A percentile compares a stretch with the other conserved stretches of the same genome.
Evolutionary conservation across 2,329 filamentous ascomycete genomes (phyloP).

Genomic region (Colletotrichum limetticola): DNA sequence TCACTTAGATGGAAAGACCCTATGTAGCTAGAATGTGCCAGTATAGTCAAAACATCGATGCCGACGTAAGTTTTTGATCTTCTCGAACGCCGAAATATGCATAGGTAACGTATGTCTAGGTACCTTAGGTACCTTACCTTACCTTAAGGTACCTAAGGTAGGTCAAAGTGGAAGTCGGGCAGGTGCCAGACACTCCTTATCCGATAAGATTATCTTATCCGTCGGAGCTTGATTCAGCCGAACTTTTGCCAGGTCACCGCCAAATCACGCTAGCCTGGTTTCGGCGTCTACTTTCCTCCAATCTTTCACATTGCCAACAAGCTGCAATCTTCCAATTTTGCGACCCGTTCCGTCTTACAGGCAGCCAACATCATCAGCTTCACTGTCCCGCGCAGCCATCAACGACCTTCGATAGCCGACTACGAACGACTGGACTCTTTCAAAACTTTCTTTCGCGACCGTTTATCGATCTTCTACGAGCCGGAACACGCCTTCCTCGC

Average conservation of each 20-base stretch:
- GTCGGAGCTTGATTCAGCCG: neutral
- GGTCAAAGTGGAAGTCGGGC: too few relatives aligned
- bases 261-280: conserved; percentile 25
- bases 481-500: neutral
- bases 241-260: conserved; percentile 32
- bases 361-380: conserved; percentile 1
- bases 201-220: neutral
- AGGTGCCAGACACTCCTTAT: neutral
- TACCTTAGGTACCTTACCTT: too few relatives aligned
- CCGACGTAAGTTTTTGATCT: too few relatives aligned
- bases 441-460: neutral
- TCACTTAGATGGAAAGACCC: too few relatives aligned
- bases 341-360: neutral
- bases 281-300: conserved; percentile 27
- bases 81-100: too few relatives aligned
- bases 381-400: conserved; percentile 11
- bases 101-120: too few relatives aligned
- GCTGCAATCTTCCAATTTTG: conserved; percentile 26
- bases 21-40: too few relatives aligned
- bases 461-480: neutral
- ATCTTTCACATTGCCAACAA: conserved; percentile 31
- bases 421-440: neutral
- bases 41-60: too few relatives aligned
- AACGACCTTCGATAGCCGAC: neutral
- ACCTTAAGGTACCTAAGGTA: too few relatives aligned